Evolutionary conservation across 176 grass and related monocot genomes (phyloP).

Genomic region (Triticum dicoccoides): DNA sequence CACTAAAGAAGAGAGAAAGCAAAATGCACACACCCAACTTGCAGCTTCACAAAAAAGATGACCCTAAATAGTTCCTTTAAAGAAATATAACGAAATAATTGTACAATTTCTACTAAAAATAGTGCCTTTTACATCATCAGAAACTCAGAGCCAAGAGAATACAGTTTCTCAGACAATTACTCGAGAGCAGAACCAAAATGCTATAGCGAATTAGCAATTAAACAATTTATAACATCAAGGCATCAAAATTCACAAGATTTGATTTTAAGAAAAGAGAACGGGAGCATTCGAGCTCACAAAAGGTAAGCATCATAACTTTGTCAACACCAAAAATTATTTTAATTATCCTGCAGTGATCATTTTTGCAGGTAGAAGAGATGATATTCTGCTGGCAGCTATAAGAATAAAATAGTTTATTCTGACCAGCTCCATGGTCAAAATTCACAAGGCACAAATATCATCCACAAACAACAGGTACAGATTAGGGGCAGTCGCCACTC

Average conservation of each 20-base stretch:
- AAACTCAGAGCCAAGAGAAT: background rate
- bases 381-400: background rate
- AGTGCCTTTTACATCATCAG: background rate
- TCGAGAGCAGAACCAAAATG: background rate
- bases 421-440: background rate
- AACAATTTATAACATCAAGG: background rate
- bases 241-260: background rate
- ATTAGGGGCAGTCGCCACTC: background rate
- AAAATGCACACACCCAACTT: slow-evolving; percentile 8
- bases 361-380: background rate
- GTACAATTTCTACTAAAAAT: background rate
- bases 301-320: background rate
- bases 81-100: background rate
- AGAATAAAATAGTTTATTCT: background rate
- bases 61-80: background rate
- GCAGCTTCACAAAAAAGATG: background rate
- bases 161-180: background rate
- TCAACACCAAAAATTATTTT: background rate
- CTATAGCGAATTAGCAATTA: background rate
- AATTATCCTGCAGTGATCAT: background rate
- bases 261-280: background rate
- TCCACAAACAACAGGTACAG: background rate
- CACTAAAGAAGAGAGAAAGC: slow-evolving; percentile 1
- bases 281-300: background rate
- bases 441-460: background rate